Conservation (phyloP, 2,329 filamentous ascomycete species). For the Lasiodiplodia theobromae region DNA sequence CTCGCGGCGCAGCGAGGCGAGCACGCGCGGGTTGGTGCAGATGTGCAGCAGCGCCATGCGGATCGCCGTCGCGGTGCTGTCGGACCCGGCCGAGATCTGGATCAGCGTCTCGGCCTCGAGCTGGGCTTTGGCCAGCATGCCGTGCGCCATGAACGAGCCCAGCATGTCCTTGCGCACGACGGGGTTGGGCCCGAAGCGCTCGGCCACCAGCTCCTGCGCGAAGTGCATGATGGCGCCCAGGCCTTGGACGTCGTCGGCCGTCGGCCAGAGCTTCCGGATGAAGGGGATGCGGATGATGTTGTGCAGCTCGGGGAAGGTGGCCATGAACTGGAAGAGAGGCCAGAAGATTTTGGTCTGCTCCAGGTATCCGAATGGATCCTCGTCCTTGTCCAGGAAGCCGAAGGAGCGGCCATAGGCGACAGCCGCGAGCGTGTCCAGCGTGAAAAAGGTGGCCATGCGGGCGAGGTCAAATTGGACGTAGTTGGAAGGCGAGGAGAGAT, state of each 20-base stretch:
- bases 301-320: conserved; percentile 52
- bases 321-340: conserved; percentile 55
- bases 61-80: conserved; percentile 64
- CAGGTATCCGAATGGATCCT: conserved; percentile 58
- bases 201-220: conserved; percentile 54
- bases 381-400: conserved; percentile 57
- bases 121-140: conserved; percentile 46
- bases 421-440: conserved; percentile 51
- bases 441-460: conserved; percentile 48
- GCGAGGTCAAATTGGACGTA: conserved; percentile 42
- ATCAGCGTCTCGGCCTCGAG: conserved; percentile 54
- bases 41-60: conserved; percentile 62
- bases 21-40: conserved; percentile 58
- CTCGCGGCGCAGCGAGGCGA: conserved; percentile 55
- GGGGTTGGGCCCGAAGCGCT: conserved; percentile 54
- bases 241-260: conserved; percentile 30
- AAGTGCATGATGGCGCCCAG: conserved; percentile 38
- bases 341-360: conserved; percentile 52
- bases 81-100: conserved; percentile 63
- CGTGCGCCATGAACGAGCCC: conserved; percentile 57
- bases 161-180: conserved; percentile 60
- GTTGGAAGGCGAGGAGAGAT: conserved; percentile 35
- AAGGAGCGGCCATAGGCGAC: conserved; percentile 55
- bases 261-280: conserved; percentile 36
- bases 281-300: conserved; percentile 51